Base-by-base conservation (phyloP, 768 basidiomycete genomes). In the Naganishia vishniacii region DNA sequence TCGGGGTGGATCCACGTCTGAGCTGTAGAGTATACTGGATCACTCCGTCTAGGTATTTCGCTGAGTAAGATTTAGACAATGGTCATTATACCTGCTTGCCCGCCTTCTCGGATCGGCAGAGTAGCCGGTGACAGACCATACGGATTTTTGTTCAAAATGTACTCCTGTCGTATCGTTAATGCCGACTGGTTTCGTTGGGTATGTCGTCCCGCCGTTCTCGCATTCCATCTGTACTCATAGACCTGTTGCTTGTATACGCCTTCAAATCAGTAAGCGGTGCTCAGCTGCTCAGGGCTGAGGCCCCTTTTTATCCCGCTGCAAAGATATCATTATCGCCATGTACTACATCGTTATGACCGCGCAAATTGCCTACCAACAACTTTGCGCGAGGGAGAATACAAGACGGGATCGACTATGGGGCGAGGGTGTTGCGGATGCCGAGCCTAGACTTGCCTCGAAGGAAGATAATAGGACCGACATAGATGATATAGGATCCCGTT, bases 401-500 rank as follows among this genome's bases (percentile, higher is more conserved):
- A 64, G 69, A 23, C 62, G 71, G 26, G 71, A 72, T 47, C 42
- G 49, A 7, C 58, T 72, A 45, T 69, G 69, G 0, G 64, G 68
- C 23, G 68, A 65, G 23, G 71, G 71, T 11, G 48, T 58, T 47
- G 69, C 65, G 25, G 66, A 48, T 42, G 71, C 69, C 3, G 40
- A 65, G 4, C 62, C 68, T 18, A 29, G 67, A 23, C 64, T 60
- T 0, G 69, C 66, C 0, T 16, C 65, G 3, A 34, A 40, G 16
- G 68, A 69, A 23, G 62, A 68, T 59, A 72, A 70, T 60, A 45
- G 45, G 40, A 65, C 68, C 9, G 71, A 70, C 47, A 48, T 61
- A 18, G 62, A 70, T 40, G 68, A 72, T 59, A 42, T 72, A 20
- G 60, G 64, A 8, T 72, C 69, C 69, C 61, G 71, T 18, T 70